phyloP scores from a whole-genome alignment of 768 basidiomycete species.

The Podaxis mareebaensis region DNA sequence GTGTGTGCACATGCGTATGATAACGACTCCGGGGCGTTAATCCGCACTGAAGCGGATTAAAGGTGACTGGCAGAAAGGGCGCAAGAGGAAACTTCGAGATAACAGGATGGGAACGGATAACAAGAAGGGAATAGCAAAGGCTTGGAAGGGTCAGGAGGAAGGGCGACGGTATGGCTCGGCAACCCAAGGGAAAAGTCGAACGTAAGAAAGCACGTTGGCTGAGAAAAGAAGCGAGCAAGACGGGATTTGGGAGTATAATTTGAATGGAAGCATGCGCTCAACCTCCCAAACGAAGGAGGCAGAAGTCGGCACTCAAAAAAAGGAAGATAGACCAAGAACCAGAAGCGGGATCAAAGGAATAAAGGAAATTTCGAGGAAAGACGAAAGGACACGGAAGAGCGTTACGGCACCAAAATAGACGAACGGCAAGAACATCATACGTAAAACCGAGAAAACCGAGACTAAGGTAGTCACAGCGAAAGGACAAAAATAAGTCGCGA shows the following conservation, averaged over 20 bases:
- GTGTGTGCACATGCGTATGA: background rate
- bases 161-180: background rate
- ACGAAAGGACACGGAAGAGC: background rate
- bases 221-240: background rate
- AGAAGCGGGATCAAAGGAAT: background rate
- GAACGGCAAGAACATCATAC: background rate
- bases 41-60: background rate
- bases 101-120: background rate
- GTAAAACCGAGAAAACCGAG: background rate
- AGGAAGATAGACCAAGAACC: background rate
- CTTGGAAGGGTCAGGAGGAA: background rate
- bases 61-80: background rate
- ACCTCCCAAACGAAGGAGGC: background rate
- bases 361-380: background rate
- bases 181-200: background rate
- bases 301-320: background rate
- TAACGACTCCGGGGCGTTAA: background rate
- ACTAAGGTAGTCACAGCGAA: background rate
- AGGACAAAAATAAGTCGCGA: background rate
- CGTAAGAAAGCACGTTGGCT: background rate
- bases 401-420: background rate
- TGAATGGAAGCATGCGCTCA: conserved; percentile 6
- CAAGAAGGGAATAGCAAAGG: background rate
- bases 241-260: background rate
- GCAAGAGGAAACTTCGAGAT: background rate